Evolutionary conservation across 2,329 filamentous ascomycete species (phyloP).

Genomic region (Alternaria ethzedia): DNA sequence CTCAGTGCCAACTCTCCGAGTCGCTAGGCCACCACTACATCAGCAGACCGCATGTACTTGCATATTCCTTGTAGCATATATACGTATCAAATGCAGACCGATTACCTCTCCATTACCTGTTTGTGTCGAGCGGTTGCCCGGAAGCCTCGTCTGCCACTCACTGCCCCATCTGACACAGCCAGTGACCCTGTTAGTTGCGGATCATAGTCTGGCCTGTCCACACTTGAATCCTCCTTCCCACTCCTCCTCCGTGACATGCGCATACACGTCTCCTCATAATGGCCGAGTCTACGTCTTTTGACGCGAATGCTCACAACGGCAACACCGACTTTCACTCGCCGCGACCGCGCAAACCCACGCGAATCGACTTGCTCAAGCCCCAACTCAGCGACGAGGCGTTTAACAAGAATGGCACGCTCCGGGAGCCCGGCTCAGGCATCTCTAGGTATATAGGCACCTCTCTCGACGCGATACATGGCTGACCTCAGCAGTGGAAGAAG

Average conservation of each 20-base stretch:
- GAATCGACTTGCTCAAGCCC: conserved; percentile 44
- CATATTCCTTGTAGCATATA: background rate
- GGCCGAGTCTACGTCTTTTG: conserved; percentile 43
- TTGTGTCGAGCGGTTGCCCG: conserved; percentile 4
- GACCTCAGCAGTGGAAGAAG: conserved; percentile 71
- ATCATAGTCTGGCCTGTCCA: conserved; percentile 39
- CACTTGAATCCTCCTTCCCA: conserved; percentile 21
- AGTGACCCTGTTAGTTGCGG: conserved; percentile 29
- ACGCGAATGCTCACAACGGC: conserved; percentile 30
- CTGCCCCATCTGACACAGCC: conserved; percentile 24
- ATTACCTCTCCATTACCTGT: background rate
- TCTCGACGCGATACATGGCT: conserved; percentile 14
- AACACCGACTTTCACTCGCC: conserved; percentile 39
- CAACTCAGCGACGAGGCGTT: conserved; percentile 42
- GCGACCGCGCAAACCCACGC: conserved; percentile 45
- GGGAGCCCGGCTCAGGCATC: conserved; percentile 36
- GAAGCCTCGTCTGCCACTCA: conserved; percentile 10
- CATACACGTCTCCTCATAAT: conserved; percentile 26
- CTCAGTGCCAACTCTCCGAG: background rate
- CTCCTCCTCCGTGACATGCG: conserved; percentile 28
- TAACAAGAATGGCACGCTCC: conserved; percentile 29
- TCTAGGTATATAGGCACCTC: conserved; percentile 64
- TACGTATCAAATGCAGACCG: conserved; percentile 1
- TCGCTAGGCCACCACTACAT: background rate
- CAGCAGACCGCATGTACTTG: background rate